Evolutionary conservation across 2,329 filamentous ascomycete species (phyloP).

Genomic region (Rutstroemia sydowiana): DNA sequence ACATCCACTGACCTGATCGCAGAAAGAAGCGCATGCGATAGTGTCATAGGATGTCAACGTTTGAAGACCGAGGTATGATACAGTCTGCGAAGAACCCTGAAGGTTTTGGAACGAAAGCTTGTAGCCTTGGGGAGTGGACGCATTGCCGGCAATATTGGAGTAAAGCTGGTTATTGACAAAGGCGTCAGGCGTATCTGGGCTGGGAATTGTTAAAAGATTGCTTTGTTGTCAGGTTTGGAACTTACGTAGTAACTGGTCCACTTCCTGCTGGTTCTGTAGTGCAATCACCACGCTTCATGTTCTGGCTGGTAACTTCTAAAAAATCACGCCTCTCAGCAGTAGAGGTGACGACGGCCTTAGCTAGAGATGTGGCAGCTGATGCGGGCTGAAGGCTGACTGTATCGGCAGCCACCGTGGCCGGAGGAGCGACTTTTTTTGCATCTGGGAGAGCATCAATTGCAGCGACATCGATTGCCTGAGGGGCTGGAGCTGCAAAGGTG

Average conservation of each 20-base stretch:
- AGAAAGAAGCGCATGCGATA: constrained; percentile 24
- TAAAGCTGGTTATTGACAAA: background rate
- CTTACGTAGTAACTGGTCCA: background rate
- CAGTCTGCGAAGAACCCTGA: constrained; percentile 26
- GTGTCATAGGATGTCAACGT: constrained; percentile 29
- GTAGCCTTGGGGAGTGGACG: constrained; percentile 29
- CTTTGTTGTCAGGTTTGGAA: too few relatives aligned
- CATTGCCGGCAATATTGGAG: background rate
- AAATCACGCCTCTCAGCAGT: background rate
- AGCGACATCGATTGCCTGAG: constrained; percentile 32
- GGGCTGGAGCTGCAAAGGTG: constrained; percentile 21
- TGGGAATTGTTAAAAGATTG: background rate
- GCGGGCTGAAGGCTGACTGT: background rate
- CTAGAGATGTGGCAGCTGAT: background rate
- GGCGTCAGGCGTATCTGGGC: background rate
- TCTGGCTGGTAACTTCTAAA: background rate
- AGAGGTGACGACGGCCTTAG: background rate
- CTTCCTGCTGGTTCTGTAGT: background rate
- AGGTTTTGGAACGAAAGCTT: constrained; percentile 28
- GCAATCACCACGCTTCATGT: background rate
- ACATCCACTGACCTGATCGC: constrained; percentile 27
- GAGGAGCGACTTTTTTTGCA: constrained; percentile 26
- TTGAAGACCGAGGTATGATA: constrained; percentile 24
- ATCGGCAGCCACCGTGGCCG: constrained; percentile 15
- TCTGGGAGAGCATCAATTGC: constrained; percentile 30